Conservation (phyloP, 2,329 filamentous ascomycete species). For the Hypoxylon sp. region DNA sequence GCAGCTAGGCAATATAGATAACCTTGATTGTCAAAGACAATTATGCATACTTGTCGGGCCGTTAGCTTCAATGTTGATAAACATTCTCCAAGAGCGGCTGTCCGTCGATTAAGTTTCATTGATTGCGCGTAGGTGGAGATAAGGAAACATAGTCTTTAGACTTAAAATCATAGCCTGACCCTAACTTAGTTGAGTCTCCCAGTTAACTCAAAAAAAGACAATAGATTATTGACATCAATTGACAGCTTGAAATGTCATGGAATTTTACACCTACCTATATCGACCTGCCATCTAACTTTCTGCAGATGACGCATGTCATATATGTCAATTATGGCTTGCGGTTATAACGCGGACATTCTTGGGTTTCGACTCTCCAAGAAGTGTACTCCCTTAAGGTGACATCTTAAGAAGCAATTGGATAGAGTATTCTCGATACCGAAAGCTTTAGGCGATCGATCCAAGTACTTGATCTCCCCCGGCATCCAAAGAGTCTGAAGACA, state of each 20-base stretch:
- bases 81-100: constrained; percentile 8
- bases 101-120: constrained; percentile 12
- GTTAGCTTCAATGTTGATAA: constrained; percentile 22
- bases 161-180: constrained; percentile 9
- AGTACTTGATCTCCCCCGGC: not conserved
- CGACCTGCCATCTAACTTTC: constrained; percentile 16
- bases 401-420: not conserved
- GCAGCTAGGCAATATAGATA: constrained; percentile 4
- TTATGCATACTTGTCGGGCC: constrained; percentile 22
- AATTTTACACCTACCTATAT: constrained; percentile 23
- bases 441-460: constrained; percentile 1
- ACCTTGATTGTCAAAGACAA: not conserved
- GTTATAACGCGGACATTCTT: constrained; percentile 28
- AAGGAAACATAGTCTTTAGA: constrained; percentile 10
- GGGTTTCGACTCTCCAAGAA: constrained; percentile 10
- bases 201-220: not conserved
- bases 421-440: constrained; percentile 6
- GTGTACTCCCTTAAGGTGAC: not conserved
- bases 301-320: not conserved
- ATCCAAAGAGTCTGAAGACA: not conserved
- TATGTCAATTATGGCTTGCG: constrained; percentile 27
- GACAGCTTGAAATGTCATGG: constrained; percentile 6
- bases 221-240: not conserved
- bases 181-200: not conserved
- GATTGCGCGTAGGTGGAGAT: constrained; percentile 15